These are phyloP conservation scores for Vanrija sp. DNA, from an alignment of 1,284 basidiomycete species.

Conservation along the genomic window DNA sequence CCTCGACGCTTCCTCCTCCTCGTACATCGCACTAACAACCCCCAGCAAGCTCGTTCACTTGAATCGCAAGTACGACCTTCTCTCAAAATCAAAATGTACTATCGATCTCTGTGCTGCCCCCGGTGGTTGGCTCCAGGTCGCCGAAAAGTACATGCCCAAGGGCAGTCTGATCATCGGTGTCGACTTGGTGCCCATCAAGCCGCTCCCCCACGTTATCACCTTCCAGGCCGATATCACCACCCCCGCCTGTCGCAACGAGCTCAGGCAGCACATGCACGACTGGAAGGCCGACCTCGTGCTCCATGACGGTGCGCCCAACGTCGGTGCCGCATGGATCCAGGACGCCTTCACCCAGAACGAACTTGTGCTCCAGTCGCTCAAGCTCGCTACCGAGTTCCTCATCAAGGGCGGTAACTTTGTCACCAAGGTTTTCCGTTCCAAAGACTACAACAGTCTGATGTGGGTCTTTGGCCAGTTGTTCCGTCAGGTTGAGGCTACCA, in stretches of 20 bases:
- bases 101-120: constrained; percentile 99
- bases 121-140: constrained; percentile 98
- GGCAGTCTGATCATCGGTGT: constrained; percentile 97
- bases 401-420: constrained; percentile 92
- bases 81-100: constrained; percentile 85
- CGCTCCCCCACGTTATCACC: constrained; percentile 88
- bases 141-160: constrained; percentile 95
- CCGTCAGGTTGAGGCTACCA: constrained; percentile 94
- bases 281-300: constrained; percentile 99
- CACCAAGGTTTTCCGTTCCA: constrained; percentile 98
- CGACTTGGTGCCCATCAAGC: constrained; percentile 93
- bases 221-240: constrained; percentile 97
- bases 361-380: constrained; percentile 91
- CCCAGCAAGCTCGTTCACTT: constrained; percentile 88
- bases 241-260: constrained; percentile 77
- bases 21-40: neutral
- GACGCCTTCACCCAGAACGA: constrained; percentile 98
- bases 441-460: constrained; percentile 96
- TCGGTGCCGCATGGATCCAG: constrained; percentile 99
- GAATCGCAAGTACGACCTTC: constrained; percentile 95
- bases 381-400: constrained; percentile 94
- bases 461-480: constrained; percentile 99
- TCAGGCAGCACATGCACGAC: constrained; percentile 88
- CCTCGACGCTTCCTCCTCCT: neutral
- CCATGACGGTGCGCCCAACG: constrained; percentile 99